These are phyloP conservation scores for Didymella sp. DNA, from an alignment of 2,329 filamentous ascomycete genomes.

Conservation along the genomic window DNA sequence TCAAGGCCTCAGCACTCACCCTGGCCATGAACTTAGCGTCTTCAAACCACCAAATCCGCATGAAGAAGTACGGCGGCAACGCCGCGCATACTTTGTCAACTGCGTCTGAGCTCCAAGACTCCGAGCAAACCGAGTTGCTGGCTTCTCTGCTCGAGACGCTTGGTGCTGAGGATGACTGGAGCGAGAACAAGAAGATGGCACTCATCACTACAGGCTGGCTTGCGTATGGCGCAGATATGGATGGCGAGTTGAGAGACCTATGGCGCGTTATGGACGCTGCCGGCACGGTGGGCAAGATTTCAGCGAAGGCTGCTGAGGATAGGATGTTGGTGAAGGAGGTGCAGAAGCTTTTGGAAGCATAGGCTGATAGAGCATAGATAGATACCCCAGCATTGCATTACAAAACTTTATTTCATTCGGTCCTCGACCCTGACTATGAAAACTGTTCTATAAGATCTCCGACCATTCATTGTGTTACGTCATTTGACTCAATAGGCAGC, in stretches of 20 bases:
- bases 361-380: slow-evolving; percentile 6
- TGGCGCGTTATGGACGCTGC: slow-evolving; percentile 77
- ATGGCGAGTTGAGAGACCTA: slow-evolving; percentile 82
- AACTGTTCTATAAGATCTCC: too few species aligned
- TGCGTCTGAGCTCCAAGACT: slow-evolving; percentile 63
- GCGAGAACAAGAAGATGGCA: slow-evolving; percentile 78
- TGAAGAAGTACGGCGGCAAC: slow-evolving; percentile 56
- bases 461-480: too few species aligned
- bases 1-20: slow-evolving; percentile 81
- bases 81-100: slow-evolving; percentile 20
- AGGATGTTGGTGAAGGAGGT: slow-evolving; percentile 47
- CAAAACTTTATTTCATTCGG: neutral
- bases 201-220: slow-evolving; percentile 78
- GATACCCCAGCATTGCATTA: slow-evolving; percentile 16
- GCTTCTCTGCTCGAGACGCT: slow-evolving; percentile 83
- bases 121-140: slow-evolving; percentile 79
- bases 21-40: slow-evolving; percentile 83
- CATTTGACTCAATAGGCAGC: too few species aligned
- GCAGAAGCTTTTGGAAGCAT: slow-evolving; percentile 39
- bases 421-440: too few species aligned
- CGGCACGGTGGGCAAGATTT: slow-evolving; percentile 60
- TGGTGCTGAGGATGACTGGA: slow-evolving; percentile 54
- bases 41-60: slow-evolving; percentile 70
- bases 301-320: slow-evolving; percentile 36
- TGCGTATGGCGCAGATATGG: slow-evolving; percentile 71